Conservation (phyloP, 345 rosid genomes). For the Moricandia arvensis region DNA sequence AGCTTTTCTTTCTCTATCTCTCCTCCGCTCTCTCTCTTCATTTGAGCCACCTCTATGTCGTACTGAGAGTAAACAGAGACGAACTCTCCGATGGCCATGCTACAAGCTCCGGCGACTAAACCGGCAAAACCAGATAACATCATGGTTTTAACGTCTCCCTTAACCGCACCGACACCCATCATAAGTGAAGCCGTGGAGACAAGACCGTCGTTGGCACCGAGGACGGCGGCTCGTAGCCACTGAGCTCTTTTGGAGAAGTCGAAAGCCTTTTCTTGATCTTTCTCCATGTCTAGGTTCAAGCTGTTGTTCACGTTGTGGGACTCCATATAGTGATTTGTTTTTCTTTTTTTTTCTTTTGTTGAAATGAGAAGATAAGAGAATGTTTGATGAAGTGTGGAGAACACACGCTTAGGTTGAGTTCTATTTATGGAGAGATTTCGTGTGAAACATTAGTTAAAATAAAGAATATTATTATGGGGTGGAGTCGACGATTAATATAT, state of each 20-base stretch:
- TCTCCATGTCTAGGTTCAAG: conserved; percentile 43
- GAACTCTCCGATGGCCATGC: conserved; percentile 96
- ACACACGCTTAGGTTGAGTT: conserved; percentile 56
- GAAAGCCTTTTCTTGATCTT: conserved; percentile 33
- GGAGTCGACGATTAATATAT: conserved; percentile 29
- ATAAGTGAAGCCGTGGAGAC: conserved; percentile 84
- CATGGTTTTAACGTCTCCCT: conserved; percentile 73
- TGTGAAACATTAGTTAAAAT: neutral
- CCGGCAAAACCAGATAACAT: conserved; percentile 87
- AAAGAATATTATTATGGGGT: neutral
- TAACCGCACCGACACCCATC: conserved; percentile 93
- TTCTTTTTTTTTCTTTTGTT: neutral
- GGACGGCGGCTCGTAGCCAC: conserved; percentile 91
- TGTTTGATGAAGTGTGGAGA: conserved; percentile 48
- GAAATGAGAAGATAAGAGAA: conserved; percentile 3
- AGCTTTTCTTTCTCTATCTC: conserved; percentile 39
- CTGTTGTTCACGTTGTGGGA: conserved; percentile 36
- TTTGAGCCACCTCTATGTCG: conserved; percentile 76
- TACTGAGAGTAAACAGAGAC: conserved; percentile 86
- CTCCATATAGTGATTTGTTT: conserved; percentile 26
- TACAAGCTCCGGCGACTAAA: conserved; percentile 83
- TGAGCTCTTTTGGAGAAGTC: conserved; percentile 84
- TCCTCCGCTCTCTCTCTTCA: conserved; percentile 46
- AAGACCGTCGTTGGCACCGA: conserved; percentile 90
- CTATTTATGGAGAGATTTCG: conserved; percentile 44